phyloP scores from a whole-genome alignment of 2,329 filamentous ascomycete genomes.

The Phialophora verrucosa region DNA sequence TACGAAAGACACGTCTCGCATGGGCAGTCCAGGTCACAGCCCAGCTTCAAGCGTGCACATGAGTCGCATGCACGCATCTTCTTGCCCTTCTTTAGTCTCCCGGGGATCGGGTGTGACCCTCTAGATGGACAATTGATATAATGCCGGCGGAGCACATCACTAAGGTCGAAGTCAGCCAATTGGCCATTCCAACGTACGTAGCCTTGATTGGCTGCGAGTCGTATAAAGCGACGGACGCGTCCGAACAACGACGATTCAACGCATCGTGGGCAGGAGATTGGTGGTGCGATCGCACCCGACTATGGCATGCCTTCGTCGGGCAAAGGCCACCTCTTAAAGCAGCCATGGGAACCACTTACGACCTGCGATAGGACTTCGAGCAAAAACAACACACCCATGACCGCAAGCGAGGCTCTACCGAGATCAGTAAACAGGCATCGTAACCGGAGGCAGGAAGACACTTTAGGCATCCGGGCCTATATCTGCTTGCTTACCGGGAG shows the following conservation, averaged over 20 bases:
- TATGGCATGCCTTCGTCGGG: background rate
- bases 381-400: conserved; percentile 25
- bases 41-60: conserved; percentile 20
- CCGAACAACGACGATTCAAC: background rate
- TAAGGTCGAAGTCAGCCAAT: conserved; percentile 10
- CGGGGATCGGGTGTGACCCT: conserved; percentile 17
- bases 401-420: conserved; percentile 7
- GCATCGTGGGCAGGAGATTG: background rate
- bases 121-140: conserved; percentile 21
- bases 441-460: background rate
- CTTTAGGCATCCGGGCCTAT: background rate
- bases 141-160: conserved; percentile 22
- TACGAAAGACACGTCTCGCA: conserved; percentile 23
- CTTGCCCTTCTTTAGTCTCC: conserved; percentile 22
- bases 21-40: conserved; percentile 19
- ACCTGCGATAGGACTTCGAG: conserved; percentile 22
- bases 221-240: background rate
- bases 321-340: background rate
- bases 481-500: conserved; percentile 10
- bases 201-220: background rate
- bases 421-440: conserved; percentile 4
- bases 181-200: background rate
- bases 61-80: conserved; percentile 20
- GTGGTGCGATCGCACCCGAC: background rate
- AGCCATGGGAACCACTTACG: conserved; percentile 10